Conservation (phyloP, 2,329 filamentous ascomycete genomes). For the Dissoconium aciculare region DNA sequence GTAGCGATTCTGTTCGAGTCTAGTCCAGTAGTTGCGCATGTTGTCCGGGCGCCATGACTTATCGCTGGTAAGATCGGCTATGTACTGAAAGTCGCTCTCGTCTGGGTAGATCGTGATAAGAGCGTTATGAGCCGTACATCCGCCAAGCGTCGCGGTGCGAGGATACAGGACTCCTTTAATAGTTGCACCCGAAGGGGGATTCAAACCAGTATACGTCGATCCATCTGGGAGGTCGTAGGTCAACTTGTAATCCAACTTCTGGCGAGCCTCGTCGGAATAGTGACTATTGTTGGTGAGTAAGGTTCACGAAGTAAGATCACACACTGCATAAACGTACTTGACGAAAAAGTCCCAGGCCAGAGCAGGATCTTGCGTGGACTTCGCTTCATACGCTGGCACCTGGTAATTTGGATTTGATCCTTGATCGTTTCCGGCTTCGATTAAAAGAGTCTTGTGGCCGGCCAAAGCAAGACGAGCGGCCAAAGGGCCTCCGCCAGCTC, state of each 20-base stretch:
- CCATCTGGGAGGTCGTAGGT: slow-evolving; percentile 40
- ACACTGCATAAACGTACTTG: background rate
- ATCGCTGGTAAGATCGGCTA: slow-evolving; percentile 46
- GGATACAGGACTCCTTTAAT: slow-evolving; percentile 44
- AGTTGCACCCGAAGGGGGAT: slow-evolving; percentile 38
- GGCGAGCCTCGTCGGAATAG: slow-evolving; percentile 39
- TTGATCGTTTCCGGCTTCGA: slow-evolving; percentile 46
- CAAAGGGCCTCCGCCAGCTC: slow-evolving; percentile 44
- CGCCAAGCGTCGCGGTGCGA: slow-evolving; percentile 41
- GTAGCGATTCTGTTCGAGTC: slow-evolving; percentile 36
- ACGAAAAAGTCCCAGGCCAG: slow-evolving; percentile 9
- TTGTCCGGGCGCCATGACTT: slow-evolving; percentile 41
- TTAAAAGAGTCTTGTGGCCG: slow-evolving; percentile 44
- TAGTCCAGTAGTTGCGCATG: slow-evolving; percentile 43
- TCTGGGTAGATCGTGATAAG: slow-evolving; percentile 44
- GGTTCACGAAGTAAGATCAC: too few relatives aligned
- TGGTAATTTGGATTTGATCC: slow-evolving; percentile 36
- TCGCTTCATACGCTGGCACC: slow-evolving; percentile 24
- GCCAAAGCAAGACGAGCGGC: slow-evolving; percentile 43
- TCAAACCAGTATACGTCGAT: slow-evolving; percentile 37
- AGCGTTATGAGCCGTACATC: slow-evolving; percentile 47
- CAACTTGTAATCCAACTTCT: slow-evolving; percentile 43
- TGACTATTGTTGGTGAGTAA: too few relatives aligned
- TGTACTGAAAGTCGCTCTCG: slow-evolving; percentile 44
- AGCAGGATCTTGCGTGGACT: slow-evolving; percentile 5